phyloP scores from a whole-genome alignment of 2,329 filamentous ascomycete genomes.

The Aureobasidium mangrovei region DNA sequence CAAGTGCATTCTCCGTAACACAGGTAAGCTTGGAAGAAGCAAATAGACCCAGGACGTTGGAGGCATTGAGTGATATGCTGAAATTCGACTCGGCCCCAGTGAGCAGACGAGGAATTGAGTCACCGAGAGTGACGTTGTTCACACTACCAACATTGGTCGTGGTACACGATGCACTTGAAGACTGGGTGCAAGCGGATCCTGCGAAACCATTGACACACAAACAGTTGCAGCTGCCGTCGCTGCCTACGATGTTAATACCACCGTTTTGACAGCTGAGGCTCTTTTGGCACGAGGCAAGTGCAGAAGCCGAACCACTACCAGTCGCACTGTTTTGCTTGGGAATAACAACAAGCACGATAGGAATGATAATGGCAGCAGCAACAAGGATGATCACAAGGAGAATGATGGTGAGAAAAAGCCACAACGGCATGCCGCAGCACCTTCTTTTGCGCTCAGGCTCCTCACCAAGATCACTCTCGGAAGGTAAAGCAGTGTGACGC shows the following conservation, averaged over 20 bases:
- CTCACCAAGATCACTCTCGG: slow-evolving; percentile 14
- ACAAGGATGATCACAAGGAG: slow-evolving; percentile 63
- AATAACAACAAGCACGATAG: slow-evolving; percentile 54
- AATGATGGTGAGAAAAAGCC: slow-evolving; percentile 60
- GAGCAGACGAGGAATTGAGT: slow-evolving; percentile 67
- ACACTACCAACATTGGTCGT: slow-evolving; percentile 38
- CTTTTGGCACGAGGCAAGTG: slow-evolving; percentile 46
- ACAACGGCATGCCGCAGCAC: slow-evolving; percentile 78
- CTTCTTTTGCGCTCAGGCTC: slow-evolving; percentile 34
- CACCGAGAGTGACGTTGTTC: slow-evolving; percentile 70
- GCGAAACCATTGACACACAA: slow-evolving; percentile 86
- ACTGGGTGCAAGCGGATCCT: slow-evolving; percentile 47
- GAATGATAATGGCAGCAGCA: slow-evolving; percentile 73
- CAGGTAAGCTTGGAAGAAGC: slow-evolving; percentile 70
- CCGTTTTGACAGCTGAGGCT: slow-evolving; percentile 66
- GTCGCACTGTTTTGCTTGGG: slow-evolving; percentile 38
- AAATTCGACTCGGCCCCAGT: slow-evolving; percentile 57
- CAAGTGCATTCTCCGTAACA: slow-evolving; percentile 73
- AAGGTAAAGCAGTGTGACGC: slow-evolving; percentile 14
- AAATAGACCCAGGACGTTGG: slow-evolving; percentile 65
- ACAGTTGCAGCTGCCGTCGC: slow-evolving; percentile 58
- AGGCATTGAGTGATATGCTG: slow-evolving; percentile 63
- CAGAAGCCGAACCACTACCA: slow-evolving; percentile 18
- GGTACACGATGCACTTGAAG: slow-evolving; percentile 47
- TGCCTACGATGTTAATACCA: slow-evolving; percentile 59